phyloP scores from a whole-genome alignment of 2,329 filamentous ascomycete species.

The Colletotrichum sp. region DNA sequence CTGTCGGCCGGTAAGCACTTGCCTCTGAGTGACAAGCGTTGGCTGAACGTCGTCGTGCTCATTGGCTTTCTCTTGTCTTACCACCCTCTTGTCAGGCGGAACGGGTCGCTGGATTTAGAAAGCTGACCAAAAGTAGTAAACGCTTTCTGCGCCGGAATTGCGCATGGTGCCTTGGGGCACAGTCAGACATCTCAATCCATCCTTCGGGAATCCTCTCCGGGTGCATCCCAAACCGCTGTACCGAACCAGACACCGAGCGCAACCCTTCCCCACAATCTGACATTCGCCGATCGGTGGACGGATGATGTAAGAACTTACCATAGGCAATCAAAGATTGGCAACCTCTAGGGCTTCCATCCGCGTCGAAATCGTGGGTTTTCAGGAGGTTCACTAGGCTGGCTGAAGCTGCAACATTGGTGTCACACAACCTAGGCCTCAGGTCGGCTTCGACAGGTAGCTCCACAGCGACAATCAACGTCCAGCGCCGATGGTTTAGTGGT shows the following conservation, averaged over 20 bases:
- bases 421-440: neutral
- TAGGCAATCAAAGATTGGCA: neutral
- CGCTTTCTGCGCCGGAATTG: neutral
- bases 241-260: neutral
- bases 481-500: conserved; percentile 21
- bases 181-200: neutral
- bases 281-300: neutral
- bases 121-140: neutral
- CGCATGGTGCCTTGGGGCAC: neutral
- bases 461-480: neutral
- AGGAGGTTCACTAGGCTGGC: neutral
- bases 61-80: neutral
- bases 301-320: neutral
- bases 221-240: neutral
- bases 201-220: neutral
- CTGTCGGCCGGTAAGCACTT: neutral
- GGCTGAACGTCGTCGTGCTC: neutral
- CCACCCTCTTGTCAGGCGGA: neutral
- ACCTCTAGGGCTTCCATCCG: neutral
- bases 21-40: neutral
- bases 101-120: conserved; percentile 4
- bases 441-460: neutral
- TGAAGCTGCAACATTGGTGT: neutral
- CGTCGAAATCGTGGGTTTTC: neutral
- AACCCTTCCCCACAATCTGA: neutral